These are phyloP conservation scores for Hyaloscypha finlandica DNA, from an alignment of 495 filamentous ascomycete species.

Conservation along the genomic window DNA sequence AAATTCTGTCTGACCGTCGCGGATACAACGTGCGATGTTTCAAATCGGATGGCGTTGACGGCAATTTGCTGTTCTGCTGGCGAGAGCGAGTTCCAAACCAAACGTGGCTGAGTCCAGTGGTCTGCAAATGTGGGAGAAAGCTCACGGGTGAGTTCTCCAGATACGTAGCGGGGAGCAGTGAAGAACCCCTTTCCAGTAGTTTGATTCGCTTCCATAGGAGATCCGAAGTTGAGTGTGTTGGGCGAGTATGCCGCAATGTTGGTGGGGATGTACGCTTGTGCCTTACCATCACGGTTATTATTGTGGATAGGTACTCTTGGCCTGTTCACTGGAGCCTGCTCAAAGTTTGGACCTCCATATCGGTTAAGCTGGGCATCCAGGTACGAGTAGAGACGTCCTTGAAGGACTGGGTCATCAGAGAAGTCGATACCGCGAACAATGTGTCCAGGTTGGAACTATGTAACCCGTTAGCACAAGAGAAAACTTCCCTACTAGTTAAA, in stretches of 20 bases:
- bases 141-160: slow-evolving; percentile 58
- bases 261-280: slow-evolving; percentile 54
- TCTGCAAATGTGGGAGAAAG: slow-evolving; percentile 69
- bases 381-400: slow-evolving; percentile 75
- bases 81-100: slow-evolving; percentile 76
- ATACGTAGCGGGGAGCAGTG: slow-evolving; percentile 60
- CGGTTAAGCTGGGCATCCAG: slow-evolving; percentile 76
- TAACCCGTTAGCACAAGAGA: slow-evolving; percentile 14
- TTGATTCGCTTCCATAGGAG: slow-evolving; percentile 69
- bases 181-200: slow-evolving; percentile 74
- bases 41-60: slow-evolving; percentile 78
- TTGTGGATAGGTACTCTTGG: slow-evolving; percentile 66
- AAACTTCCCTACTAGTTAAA: not conserved
- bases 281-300: slow-evolving; percentile 69
- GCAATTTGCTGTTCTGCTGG: slow-evolving; percentile 74
- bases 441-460: slow-evolving; percentile 57
- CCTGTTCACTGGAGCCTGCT: slow-evolving; percentile 74
- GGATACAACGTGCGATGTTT: slow-evolving; percentile 61
- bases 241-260: slow-evolving; percentile 59
- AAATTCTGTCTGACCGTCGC: slow-evolving; percentile 60
- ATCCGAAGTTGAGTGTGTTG: slow-evolving; percentile 67
- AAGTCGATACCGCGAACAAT: slow-evolving; percentile 75
- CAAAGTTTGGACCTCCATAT: slow-evolving; percentile 72
- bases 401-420: slow-evolving; percentile 71
- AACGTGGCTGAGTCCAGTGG: slow-evolving; percentile 73